Evolutionary conservation across 345 rosid genomes (phyloP).

Genomic region (Syzygium jambos): DNA sequence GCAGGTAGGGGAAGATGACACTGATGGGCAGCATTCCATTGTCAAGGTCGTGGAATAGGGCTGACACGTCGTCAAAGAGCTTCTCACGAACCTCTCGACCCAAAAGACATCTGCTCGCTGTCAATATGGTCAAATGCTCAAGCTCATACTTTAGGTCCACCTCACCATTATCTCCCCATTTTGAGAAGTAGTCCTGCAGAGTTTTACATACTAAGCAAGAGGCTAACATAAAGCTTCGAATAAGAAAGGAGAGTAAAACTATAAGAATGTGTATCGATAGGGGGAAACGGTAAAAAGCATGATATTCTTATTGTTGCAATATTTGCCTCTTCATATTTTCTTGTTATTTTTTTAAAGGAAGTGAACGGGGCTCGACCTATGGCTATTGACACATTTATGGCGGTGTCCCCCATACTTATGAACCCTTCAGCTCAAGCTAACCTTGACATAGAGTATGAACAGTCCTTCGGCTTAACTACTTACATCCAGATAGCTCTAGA

Average conservation of each 20-base stretch:
- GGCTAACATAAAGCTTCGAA: neutral
- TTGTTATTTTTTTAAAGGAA: neutral
- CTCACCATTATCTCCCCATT: constrained; percentile 95
- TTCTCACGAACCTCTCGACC: constrained; percentile 93
- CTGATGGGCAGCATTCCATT: constrained; percentile 97
- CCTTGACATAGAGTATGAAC: neutral
- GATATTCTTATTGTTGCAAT: neutral
- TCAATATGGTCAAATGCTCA: constrained; percentile 90
- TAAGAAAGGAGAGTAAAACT: neutral
- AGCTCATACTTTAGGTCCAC: constrained; percentile 84
- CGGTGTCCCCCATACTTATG: neutral
- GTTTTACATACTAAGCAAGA: constrained; percentile 5
- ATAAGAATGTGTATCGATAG: neutral
- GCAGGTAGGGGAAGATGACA: constrained; percentile 86
- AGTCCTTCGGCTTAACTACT: neutral
- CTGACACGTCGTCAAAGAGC: constrained; percentile 91
- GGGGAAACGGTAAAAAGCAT: neutral
- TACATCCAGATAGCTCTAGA: neutral
- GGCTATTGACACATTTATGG: neutral
- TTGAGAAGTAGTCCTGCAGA: constrained; percentile 76
- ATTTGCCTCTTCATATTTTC: neutral
- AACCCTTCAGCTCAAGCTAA: neutral
- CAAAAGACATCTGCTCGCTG: constrained; percentile 96
- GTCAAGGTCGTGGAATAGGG: constrained; percentile 92
- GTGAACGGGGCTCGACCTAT: neutral